Evolutionary conservation across 345 rosid species (phyloP), one percentile per base, ranked within the genome.

Genomic region (Euphorbia lathyris): DNA sequence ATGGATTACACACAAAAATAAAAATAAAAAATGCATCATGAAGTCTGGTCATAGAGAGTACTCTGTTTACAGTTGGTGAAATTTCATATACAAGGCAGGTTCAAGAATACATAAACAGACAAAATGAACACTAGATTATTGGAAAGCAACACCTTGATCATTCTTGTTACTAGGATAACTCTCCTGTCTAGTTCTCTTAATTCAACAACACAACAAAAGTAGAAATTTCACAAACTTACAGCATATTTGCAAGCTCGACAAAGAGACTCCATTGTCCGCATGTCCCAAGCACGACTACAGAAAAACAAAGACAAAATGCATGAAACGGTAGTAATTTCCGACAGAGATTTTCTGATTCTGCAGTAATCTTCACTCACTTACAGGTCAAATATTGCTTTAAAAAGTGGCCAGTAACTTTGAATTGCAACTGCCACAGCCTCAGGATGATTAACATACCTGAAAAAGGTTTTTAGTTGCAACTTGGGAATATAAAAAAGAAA

Each of bases 231-330:
- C 56, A 65, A 32, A 82, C 99, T 87, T 84, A 96, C 99, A 77
- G 99, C 99, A 74, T 92, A 92, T 88, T 96, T 96, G 84, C 99
- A 96, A 75, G 97, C 98, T 80, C 99, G 92, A 76, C 98, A 96
- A 67, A 96, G 86, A 78, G 99, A 89, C 77, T 96, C 99, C 99
- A 96, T 96, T 17, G 97, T 96, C 78, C 94, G 85, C 99, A 89
- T 87, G 80, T 92, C 99, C 98, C 99, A 96, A 73, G 99, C 97
- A 86, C 98, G 97, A 78, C 99, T 95, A 71, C 82, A 82, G 56
- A 65, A 65, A 70, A 30, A 32, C 63, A 45, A 20, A 74, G 61
- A 80, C 75, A 58, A 80, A 69, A 40, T 63, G 68, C 60, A 6
- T 47, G 53, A 60, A 57, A 72, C 52, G 50, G 67, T 40, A 45